Evolutionary conservation across 768 basidiomycete genomes (phyloP), one percentile per base, ranked within the genome.

Genomic region (Galerina marginata): DNA sequence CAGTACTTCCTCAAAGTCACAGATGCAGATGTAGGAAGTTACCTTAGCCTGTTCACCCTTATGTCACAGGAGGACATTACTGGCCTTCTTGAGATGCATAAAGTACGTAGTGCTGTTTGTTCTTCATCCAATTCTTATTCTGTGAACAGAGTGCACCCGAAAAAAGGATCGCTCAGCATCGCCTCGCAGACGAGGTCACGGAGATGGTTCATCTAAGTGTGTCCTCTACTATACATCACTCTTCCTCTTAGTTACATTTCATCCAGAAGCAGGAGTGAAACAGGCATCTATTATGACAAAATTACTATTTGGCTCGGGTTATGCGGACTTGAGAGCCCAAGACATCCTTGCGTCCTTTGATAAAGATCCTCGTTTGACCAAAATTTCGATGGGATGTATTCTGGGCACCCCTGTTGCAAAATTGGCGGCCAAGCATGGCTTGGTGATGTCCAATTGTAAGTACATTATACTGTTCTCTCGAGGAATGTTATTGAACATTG

Each of bases 1-100:
- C 49, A 99, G 96, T 99, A 96, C 77, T 99, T 97, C 78, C 72
- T 96, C 44, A 86, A 89, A 65, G 86, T 89, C 7, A 73, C 87
- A 0, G 96, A 99, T 66, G 83, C 82, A 11, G 93, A 95, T 67
- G 90, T 95, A 3, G 86, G 85, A 56, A 84, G 80, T 63, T 92
- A 93, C 69, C 79, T 99, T 29, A 89, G 85, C 63, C 75, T 95
- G 63, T 92, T 99, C 65, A 96, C 95, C 2, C 80, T 97, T 43
- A 76, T 96, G 33, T 76, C 89, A 0, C 66, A 83, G 11, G 72
- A 81, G 14, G 73, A 84, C 59, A 88, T 97, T 46, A 72, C 82
- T 2, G 74, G 78, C 1, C 69, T 90, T 5, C 75, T 95, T 71
- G 65, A 74, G 9, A 72, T 76, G 2, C 96, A 97, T 70, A 65